Percentiles rank a stretch among this genome's conserved stretches.
These are phyloP conservation scores for Bipolaris bicolor DNA, from an alignment of 2,329 filamentous ascomycete genomes.

Conservation along the genomic window DNA sequence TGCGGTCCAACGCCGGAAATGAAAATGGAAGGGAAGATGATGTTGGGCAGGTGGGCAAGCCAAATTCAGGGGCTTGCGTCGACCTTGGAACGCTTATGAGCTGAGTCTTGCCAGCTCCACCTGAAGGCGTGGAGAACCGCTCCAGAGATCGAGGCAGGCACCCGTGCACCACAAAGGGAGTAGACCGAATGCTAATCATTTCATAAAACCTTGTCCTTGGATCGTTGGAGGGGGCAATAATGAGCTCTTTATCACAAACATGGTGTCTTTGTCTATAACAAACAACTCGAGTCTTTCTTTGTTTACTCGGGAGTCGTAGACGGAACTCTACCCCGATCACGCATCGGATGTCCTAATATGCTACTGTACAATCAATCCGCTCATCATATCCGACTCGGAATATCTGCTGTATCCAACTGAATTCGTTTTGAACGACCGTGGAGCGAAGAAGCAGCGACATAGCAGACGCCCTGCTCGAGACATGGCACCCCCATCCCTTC, in stretches of 20 bases:
- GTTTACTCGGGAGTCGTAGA: background rate
- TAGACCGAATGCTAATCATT: background rate
- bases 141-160: background rate
- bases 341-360: background rate
- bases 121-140: background rate
- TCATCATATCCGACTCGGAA: background rate
- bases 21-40: constrained; percentile 21
- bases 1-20: constrained; percentile 27
- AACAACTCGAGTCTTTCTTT: background rate
- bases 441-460: too few species aligned
- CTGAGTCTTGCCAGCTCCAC: background rate
- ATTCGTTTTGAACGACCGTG: background rate
- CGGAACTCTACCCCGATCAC: too few species aligned
- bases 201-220: background rate
- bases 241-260: background rate
- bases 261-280: background rate
- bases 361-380: background rate
- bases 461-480: background rate
- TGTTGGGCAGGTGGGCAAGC: constrained; percentile 34
- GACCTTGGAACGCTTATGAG: background rate
- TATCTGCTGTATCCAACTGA: background rate
- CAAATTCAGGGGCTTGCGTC: constrained; percentile 16
- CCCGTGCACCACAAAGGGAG: background rate
- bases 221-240: background rate
- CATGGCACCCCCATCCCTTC: background rate